Evolutionary conservation across 1,139 yeast species (phyloP).

Genomic region (Blastobotrys apis): DNA sequence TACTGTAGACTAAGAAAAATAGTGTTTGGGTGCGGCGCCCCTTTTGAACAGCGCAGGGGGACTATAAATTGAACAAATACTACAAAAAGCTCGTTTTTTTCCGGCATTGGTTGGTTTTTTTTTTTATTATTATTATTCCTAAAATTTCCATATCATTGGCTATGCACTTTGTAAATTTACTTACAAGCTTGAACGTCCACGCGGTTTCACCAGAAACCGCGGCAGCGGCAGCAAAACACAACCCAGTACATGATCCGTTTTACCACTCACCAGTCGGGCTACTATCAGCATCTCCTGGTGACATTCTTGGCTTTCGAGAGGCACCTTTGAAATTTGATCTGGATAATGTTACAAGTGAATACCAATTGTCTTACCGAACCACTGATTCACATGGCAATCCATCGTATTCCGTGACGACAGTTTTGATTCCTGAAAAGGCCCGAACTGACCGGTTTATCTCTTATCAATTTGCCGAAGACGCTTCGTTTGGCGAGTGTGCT

Average conservation of each 20-base stretch:
- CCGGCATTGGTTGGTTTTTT: too few species aligned
- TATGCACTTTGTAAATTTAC: too few species aligned
- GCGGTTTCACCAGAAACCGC: too few species aligned
- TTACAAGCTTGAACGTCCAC: too few species aligned
- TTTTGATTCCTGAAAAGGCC: constrained; percentile 26
- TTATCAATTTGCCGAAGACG: constrained; percentile 31
- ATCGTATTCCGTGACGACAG: constrained; percentile 28
- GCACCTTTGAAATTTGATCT: constrained; percentile 1
- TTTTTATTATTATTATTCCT: too few species aligned
- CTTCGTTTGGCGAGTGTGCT: constrained; percentile 28
- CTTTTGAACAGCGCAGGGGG: too few species aligned
- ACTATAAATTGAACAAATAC: too few species aligned
- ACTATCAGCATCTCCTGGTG: constrained; percentile 18
- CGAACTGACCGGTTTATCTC: constrained; percentile 23
- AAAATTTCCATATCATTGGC: too few species aligned
- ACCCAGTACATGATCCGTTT: constrained; percentile 16
- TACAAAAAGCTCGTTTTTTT: too few species aligned
- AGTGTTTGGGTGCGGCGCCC: too few species aligned
- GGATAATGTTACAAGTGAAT: constrained; percentile 17
- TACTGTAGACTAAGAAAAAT: too few species aligned
- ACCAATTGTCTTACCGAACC: constrained; percentile 24
- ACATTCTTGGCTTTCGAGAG: constrained; percentile 14
- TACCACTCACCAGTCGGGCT: constrained; percentile 23
- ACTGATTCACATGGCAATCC: constrained; percentile 23
- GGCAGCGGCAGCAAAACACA: neutral